Percentiles rank a stretch among this genome's conserved stretches.
phyloP scores from a whole-genome alignment of 306 rosid species.

The Rubus idaeus region DNA sequence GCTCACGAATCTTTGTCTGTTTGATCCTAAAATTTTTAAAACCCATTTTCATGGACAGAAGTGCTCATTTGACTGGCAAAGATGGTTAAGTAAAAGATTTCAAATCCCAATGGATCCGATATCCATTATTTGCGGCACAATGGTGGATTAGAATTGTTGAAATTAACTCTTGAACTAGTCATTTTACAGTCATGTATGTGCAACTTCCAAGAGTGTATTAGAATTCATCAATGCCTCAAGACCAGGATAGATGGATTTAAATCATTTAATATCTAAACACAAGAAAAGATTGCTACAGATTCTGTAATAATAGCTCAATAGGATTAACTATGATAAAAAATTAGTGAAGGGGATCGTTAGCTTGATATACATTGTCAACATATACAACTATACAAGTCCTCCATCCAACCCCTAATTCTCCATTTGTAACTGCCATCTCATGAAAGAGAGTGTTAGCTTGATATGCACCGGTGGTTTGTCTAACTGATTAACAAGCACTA shows the following conservation, averaged over 20 bases:
- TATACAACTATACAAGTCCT: too few relatives aligned
- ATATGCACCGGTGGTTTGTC: background rate
- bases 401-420: too few relatives aligned
- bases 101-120: background rate
- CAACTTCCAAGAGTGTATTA: background rate
- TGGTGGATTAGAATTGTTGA: background rate
- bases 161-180: background rate
- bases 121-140: constrained; percentile 19
- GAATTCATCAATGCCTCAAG: constrained; percentile 8
- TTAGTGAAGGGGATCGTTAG: background rate
- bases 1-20: constrained; percentile 56
- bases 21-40: background rate
- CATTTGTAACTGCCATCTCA: too few relatives aligned
- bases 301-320: background rate
- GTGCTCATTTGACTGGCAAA: constrained; percentile 4
- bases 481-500: too few relatives aligned
- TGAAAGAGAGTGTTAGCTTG: background rate
- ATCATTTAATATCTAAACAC: constrained; percentile 3
- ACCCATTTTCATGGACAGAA: background rate
- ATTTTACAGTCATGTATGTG: background rate
- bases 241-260: background rate
- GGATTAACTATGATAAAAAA: background rate
- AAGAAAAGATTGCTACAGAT: background rate
- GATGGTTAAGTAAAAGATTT: constrained; percentile 3
- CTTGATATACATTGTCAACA: background rate